Conservation (phyloP, 768 basidiomycete genomes). For the Coprinopsis cinerea region DNA sequence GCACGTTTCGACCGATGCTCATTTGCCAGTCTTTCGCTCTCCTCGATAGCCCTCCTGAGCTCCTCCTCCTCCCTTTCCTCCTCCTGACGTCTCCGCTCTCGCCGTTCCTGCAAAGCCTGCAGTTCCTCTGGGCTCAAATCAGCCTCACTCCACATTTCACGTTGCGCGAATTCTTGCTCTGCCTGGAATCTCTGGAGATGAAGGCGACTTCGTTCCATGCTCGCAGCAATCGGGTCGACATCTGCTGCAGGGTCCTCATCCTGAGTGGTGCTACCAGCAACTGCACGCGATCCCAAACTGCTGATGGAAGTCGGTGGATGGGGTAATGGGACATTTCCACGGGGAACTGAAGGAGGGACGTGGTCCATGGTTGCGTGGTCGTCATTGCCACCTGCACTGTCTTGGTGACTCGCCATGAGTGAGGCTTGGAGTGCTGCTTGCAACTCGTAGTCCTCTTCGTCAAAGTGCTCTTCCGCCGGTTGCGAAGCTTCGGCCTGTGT, state of each 20-base stretch:
- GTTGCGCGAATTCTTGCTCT: slow-evolving; percentile 62
- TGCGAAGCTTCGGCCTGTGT: slow-evolving; percentile 11
- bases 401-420: slow-evolving; percentile 29
- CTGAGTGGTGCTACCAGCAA: slow-evolving; percentile 6
- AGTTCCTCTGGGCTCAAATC: slow-evolving; percentile 26
- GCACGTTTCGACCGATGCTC: slow-evolving; percentile 6
- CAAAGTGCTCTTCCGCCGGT: slow-evolving; percentile 44
- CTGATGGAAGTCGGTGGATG: slow-evolving; percentile 5
- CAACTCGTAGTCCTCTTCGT: slow-evolving; percentile 83
- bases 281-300: slow-evolving; percentile 16
- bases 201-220: slow-evolving; percentile 56
- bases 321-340: slow-evolving; percentile 13
- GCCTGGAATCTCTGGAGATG: slow-evolving; percentile 59
- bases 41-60: slow-evolving; percentile 53
- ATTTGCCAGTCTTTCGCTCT: slow-evolving; percentile 45
- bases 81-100: slow-evolving; percentile 23
- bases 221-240: slow-evolving; percentile 57
- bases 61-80: slow-evolving; percentile 56
- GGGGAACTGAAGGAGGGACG: slow-evolving; percentile 4
- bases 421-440: slow-evolving; percentile 87
- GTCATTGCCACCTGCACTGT: neutral
- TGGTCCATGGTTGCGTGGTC: neutral
- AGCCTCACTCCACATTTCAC: slow-evolving; percentile 45
- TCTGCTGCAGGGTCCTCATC: slow-evolving; percentile 18
- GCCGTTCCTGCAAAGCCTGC: slow-evolving; percentile 25